Evolutionary conservation across 2,329 filamentous ascomycete species (phyloP), one percentile per base, ranked within the genome.

Genomic region (Exophiala lecanii-corni): DNA sequence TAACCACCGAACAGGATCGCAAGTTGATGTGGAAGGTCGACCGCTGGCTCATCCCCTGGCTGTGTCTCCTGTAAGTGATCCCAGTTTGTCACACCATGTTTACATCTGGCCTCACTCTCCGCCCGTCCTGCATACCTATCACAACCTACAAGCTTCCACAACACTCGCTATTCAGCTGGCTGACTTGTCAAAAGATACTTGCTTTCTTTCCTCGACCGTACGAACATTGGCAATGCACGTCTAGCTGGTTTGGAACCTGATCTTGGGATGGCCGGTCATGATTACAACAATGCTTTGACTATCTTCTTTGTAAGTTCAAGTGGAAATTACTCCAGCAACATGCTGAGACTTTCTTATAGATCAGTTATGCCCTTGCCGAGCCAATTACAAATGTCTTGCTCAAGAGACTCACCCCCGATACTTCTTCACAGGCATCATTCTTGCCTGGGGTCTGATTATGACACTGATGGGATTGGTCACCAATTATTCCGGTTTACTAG

Each of bases 351-450:
- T n/a, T 92, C 55, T 92, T 94, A 68, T 94, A 94, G 68, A 73
- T 94, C 38, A 87, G 84, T 1, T 95, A 95, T 60, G 75, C 85
- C 2, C 65, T 89, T 21, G 88, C 87, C 50, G 87, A 91, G 55
- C 67, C 65, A 0, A 56, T 88, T 26, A 88, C 86, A 47, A 94
- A 94, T 60, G 71, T 91, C 34, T 65, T 94, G 15, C 79, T 94
- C 45, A 94, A 92, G 66, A 75, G 73, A 17, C 67, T 86, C 48
- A 75, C 1, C 86, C 0, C 84, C 82, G 36, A 65, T 88, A 41
- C 94, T 94, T 60, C 80, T 94, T 47, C 84, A 51, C 49, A 0
- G 89, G 76, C 23, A 94, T 92, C 59, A 94, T 95, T 81, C 74
- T 76, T 54, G 71, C 75, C 12, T 69, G 65, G 62, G 68, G 67